Conservation (phyloP, 2,329 filamentous ascomycete genomes). For the Aspergillus fumigatus region DNA sequence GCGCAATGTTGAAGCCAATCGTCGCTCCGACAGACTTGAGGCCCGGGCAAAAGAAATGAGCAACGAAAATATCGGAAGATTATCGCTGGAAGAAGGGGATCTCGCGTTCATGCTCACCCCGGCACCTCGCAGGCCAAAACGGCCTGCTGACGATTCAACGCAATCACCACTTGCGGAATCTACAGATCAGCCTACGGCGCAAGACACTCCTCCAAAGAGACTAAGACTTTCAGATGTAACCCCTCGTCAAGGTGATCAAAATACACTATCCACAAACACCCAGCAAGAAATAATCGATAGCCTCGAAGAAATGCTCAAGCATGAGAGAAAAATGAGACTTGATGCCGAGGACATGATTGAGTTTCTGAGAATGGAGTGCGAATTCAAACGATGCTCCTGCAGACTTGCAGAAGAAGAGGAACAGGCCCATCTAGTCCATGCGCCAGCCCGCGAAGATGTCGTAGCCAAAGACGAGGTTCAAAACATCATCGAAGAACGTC, state of each 20-base stretch:
- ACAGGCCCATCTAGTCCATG: slow-evolving; percentile 38
- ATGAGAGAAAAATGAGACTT: slow-evolving; percentile 47
- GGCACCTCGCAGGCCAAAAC: slow-evolving; percentile 31
- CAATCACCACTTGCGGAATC: slow-evolving; percentile 14
- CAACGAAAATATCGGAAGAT: slow-evolving; percentile 22
- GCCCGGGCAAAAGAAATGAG: slow-evolving; percentile 29
- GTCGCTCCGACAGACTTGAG: slow-evolving; percentile 30
- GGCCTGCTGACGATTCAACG: slow-evolving; percentile 26
- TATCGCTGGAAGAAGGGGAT: slow-evolving; percentile 29
- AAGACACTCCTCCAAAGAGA: slow-evolving; percentile 33
- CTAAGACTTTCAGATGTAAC: slow-evolving; percentile 29
- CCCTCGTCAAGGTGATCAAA: slow-evolving; percentile 22
- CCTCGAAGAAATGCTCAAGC: slow-evolving; percentile 46
- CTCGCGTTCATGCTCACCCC: slow-evolving; percentile 27
- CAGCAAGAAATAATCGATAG: slow-evolving; percentile 43
- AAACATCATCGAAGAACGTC: not conserved
- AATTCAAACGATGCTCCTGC: slow-evolving; percentile 46
- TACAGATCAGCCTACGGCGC: slow-evolving; percentile 5
- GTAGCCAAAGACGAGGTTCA: slow-evolving; percentile 1
- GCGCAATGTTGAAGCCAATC: slow-evolving; percentile 35
- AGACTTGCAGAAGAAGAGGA: slow-evolving; percentile 42
- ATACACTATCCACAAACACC: slow-evolving; percentile 16
- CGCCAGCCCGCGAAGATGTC: not conserved
- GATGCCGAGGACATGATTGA: slow-evolving; percentile 55
- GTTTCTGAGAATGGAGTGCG: slow-evolving; percentile 47